Percentiles rank a stretch among this genome's conserved stretches.
phyloP scores from a whole-genome alignment of 2,329 filamentous ascomycete species.

The Hawksworthiomyces lignivorus region DNA sequence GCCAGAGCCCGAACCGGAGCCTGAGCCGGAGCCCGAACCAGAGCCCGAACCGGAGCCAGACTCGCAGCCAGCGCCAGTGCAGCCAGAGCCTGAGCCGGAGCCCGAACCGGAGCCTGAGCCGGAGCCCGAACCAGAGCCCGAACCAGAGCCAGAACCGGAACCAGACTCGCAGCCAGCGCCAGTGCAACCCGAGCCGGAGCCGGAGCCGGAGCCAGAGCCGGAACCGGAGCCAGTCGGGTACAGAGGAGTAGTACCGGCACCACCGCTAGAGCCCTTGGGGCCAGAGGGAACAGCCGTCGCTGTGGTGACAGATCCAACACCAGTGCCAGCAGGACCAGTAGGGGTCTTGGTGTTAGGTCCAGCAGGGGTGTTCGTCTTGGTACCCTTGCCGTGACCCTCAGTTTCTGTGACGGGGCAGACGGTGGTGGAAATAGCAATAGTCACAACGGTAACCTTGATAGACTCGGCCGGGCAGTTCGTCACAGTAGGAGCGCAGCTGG shows the following conservation, averaged over 20 bases:
- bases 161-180: too few relatives aligned
- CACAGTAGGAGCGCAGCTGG: conserved; percentile 37
- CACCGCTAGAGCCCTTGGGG: not conserved
- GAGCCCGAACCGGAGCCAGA: not conserved
- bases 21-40: too few relatives aligned
- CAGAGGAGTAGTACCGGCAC: too few relatives aligned
- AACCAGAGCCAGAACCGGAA: not conserved
- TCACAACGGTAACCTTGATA: conserved; percentile 40
- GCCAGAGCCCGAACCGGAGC: not conserved
- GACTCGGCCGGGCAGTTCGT: conserved; percentile 44
- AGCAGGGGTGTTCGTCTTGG: conserved; percentile 14
- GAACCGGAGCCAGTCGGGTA: not conserved
- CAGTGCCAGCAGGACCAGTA: conserved; percentile 33
- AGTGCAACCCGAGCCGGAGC: too few relatives aligned
- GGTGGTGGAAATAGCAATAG: conserved; percentile 50
- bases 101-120: too few relatives aligned
- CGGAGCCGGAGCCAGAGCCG: too few relatives aligned
- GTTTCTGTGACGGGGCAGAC: conserved; percentile 55
- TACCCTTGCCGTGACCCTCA: conserved; percentile 22
- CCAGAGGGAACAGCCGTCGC: conserved; percentile 29
- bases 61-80: not conserved
- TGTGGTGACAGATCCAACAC: conserved; percentile 34
- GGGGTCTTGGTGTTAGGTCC: conserved; percentile 30
- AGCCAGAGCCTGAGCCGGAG: not conserved
- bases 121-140: too few relatives aligned